These are phyloP conservation scores for Graphilbum fragrans DNA, from an alignment of 2,329 filamentous ascomycete species.

Conservation along the genomic window DNA sequence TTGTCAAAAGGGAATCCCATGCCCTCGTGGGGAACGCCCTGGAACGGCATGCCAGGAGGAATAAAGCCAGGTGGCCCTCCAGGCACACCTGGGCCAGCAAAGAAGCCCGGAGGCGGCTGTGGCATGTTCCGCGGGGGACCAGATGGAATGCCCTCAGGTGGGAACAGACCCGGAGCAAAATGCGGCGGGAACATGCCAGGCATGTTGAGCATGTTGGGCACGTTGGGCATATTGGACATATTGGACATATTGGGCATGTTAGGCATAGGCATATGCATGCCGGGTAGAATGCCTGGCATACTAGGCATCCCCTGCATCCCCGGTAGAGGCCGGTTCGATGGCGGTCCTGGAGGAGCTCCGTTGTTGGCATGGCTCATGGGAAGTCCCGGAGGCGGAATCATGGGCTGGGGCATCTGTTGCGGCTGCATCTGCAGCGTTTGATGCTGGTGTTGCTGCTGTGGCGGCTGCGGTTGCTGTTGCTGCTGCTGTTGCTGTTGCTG, in stretches of 20 bases:
- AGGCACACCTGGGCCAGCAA: slow-evolving; percentile 19
- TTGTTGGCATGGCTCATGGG: slow-evolving; percentile 19
- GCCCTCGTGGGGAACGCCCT: slow-evolving; percentile 37
- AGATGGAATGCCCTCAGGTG: slow-evolving; percentile 32
- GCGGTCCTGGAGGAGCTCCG: not conserved
- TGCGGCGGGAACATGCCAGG: slow-evolving; percentile 46
- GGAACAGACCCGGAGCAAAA: slow-evolving; percentile 32
- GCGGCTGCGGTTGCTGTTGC: slow-evolving; percentile 18
- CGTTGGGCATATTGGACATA: not conserved
- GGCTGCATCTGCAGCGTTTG: slow-evolving; percentile 8
- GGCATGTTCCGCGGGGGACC: slow-evolving; percentile 41
- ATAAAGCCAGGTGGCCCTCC: slow-evolving; percentile 35
- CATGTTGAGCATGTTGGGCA: slow-evolving; percentile 7
- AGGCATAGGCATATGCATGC: not conserved
- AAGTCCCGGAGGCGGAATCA: slow-evolving; percentile 46
- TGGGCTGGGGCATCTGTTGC: slow-evolving; percentile 29
- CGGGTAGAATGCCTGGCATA: slow-evolving; percentile 8
- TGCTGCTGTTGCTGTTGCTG: slow-evolving; percentile 18
- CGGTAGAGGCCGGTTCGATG: slow-evolving; percentile 33
- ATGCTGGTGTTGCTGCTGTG: not conserved
- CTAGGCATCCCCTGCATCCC: slow-evolving; percentile 16
- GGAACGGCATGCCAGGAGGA: slow-evolving; percentile 43
- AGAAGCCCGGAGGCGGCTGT: slow-evolving; percentile 47
- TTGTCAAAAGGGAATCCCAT: slow-evolving; percentile 42
- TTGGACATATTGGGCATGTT: slow-evolving; percentile 6